These are phyloP conservation scores for Aspergillus novofumigatus DNA, from an alignment of 2,329 filamentous ascomycete species.

Conservation along the genomic window DNA sequence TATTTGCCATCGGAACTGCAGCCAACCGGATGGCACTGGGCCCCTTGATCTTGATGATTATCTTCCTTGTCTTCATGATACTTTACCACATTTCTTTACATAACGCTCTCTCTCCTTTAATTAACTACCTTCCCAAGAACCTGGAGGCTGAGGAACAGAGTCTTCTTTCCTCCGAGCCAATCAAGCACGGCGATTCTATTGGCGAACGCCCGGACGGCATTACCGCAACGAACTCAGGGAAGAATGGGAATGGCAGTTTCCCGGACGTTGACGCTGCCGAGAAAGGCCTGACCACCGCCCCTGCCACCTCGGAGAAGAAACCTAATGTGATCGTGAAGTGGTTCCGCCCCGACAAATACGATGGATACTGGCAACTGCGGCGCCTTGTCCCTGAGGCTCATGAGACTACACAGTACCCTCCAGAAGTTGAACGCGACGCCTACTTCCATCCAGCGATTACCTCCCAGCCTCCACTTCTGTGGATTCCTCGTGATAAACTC, in stretches of 20 bases:
- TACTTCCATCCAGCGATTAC: constrained; percentile 70
- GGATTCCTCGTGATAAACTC: constrained; percentile 73
- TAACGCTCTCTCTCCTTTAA: constrained; percentile 67
- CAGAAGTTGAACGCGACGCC: constrained; percentile 61
- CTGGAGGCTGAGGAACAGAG: constrained; percentile 56
- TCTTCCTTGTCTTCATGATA: constrained; percentile 69
- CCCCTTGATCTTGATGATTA: constrained; percentile 70
- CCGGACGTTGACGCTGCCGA: constrained; percentile 33
- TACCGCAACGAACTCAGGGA: constrained; percentile 6
- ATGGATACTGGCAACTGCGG: constrained; percentile 67
- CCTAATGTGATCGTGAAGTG: constrained; percentile 48
- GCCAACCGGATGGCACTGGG: constrained; percentile 60
- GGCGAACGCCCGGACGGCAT: constrained; percentile 21
- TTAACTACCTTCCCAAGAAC: constrained; percentile 77
- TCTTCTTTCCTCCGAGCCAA: constrained; percentile 35
- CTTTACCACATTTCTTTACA: constrained; percentile 72
- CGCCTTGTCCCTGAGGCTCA: constrained; percentile 61
- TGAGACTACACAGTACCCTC: constrained; percentile 56
- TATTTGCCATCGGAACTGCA: constrained; percentile 68
- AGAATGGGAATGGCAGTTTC: constrained; percentile 21
- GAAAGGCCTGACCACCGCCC: constrained; percentile 26
- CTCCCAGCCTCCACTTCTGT: constrained; percentile 64
- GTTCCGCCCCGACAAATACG: constrained; percentile 72
- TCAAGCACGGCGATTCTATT: constrained; percentile 12
- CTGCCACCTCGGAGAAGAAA: constrained; percentile 26